Percentiles rank a stretch among this genome's conserved stretches.
These are phyloP conservation scores for Saprolegnia diclina DNA, from an alignment of 352 stramenopile species.

Conservation along the genomic window DNA sequence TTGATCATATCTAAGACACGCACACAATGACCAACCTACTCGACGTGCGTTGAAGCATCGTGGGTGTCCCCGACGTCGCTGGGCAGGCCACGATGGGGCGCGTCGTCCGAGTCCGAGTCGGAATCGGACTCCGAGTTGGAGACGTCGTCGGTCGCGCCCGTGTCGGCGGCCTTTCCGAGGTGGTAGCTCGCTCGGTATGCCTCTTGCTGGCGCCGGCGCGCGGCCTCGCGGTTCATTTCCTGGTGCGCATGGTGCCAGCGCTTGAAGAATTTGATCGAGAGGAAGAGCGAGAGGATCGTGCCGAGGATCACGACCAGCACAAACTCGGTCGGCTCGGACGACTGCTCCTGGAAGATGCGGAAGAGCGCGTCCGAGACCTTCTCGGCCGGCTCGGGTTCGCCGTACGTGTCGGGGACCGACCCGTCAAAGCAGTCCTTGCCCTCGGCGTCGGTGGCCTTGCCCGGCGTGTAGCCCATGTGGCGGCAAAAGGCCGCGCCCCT, in stretches of 20 bases:
- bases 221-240: slow-evolving; percentile 61
- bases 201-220: slow-evolving; percentile 64
- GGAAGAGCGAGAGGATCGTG: slow-evolving; percentile 50
- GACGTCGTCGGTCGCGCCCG: neutral
- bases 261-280: slow-evolving; percentile 46
- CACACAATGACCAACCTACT: too few species aligned
- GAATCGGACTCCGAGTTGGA: neutral
- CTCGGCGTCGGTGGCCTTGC: slow-evolving; percentile 52
- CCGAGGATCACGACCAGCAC: slow-evolving; percentile 69
- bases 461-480: slow-evolving; percentile 77
- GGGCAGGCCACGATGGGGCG: neutral
- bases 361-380: slow-evolving; percentile 44
- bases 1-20: too few species aligned
- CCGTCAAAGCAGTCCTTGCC: slow-evolving; percentile 78
- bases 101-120: neutral
- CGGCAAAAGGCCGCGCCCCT: slow-evolving; percentile 57
- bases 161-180: neutral
- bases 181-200: slow-evolving; percentile 36
- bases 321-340: slow-evolving; percentile 54
- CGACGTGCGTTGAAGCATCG: too few species aligned
- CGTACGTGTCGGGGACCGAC: slow-evolving; percentile 53
- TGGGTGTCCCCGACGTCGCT: too few species aligned
- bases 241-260: slow-evolving; percentile 42
- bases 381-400: slow-evolving; percentile 50
- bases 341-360: slow-evolving; percentile 62